Evolutionary conservation across 371 early-diverging fungal genomes (phyloP).

Genomic region (Circinella umbellata): DNA sequence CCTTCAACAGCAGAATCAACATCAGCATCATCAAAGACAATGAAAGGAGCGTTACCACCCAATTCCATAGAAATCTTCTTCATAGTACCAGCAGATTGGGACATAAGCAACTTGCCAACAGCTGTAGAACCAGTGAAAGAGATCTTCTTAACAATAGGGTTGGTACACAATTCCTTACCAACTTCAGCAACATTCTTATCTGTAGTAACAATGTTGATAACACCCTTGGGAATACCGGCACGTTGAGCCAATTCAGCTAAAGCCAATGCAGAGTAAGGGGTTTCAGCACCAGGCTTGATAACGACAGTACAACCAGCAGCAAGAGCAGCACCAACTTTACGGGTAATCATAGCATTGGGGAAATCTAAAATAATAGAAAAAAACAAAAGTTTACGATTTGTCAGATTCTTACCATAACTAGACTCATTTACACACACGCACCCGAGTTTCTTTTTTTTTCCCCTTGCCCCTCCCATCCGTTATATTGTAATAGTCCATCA

Average conservation of each 20-base stretch:
- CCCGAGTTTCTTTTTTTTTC: too few species aligned
- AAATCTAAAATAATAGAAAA: slow-evolving; percentile 59
- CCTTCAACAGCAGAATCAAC: slow-evolving; percentile 67
- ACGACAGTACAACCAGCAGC: slow-evolving; percentile 83
- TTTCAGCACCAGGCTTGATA: slow-evolving; percentile 80
- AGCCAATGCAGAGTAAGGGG: slow-evolving; percentile 84
- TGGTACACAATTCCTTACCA: slow-evolving; percentile 72
- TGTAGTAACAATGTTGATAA: slow-evolving; percentile 81
- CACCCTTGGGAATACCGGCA: slow-evolving; percentile 90
- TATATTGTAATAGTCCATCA: too few species aligned
- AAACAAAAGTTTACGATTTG: neutral
- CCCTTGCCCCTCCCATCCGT: too few species aligned
- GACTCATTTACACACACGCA: too few species aligned
- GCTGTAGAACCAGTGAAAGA: slow-evolving; percentile 85
- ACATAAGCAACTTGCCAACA: slow-evolving; percentile 77
- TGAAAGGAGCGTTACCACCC: slow-evolving; percentile 90
- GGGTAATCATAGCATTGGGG: slow-evolving; percentile 90
- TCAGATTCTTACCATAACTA: neutral
- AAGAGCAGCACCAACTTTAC: slow-evolving; percentile 84
- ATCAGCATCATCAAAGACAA: slow-evolving; percentile 88
- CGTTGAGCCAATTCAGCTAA: slow-evolving; percentile 75
- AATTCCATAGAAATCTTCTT: slow-evolving; percentile 83
- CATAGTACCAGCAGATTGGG: slow-evolving; percentile 73
- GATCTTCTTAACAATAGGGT: slow-evolving; percentile 70
- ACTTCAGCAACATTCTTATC: slow-evolving; percentile 64